A percentile compares a stretch with the other conserved stretches of the same genome.
These are phyloP conservation scores for Exophiala calicioides DNA, from an alignment of 2,329 filamentous ascomycete species.

Conservation along the genomic window DNA sequence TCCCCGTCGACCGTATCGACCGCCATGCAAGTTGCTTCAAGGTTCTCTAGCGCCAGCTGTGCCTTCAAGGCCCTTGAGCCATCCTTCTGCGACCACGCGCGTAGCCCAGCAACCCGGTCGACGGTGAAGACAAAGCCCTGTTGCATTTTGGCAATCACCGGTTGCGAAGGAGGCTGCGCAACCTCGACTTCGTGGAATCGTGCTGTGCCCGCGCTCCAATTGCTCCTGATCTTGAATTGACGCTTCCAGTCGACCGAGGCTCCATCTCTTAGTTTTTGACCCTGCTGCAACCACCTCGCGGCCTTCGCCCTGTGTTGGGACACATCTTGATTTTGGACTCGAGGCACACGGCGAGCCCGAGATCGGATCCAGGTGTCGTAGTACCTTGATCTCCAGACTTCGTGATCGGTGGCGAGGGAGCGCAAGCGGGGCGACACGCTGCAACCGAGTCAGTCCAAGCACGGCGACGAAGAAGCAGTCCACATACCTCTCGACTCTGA, in stretches of 20 bases:
- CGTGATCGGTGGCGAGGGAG: conserved; percentile 73
- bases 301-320: conserved; percentile 54
- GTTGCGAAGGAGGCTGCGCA: conserved; percentile 55
- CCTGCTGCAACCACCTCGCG: conserved; percentile 64
- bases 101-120: conserved; percentile 67
- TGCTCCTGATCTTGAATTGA: conserved; percentile 84
- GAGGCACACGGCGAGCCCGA: conserved; percentile 13
- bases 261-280: conserved; percentile 55
- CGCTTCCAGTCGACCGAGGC: conserved; percentile 74
- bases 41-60: conserved; percentile 36
- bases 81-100: conserved; percentile 72
- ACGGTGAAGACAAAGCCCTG: conserved; percentile 77
- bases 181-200: conserved; percentile 76
- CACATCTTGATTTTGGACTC: conserved; percentile 25
- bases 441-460: conserved; percentile 39
- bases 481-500: conserved; percentile 61
- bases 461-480: neutral
- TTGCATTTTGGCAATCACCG: conserved; percentile 72
- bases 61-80: conserved; percentile 61
- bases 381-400: conserved; percentile 89
- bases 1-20: conserved; percentile 56
- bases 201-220: conserved; percentile 84
- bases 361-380: conserved; percentile 64
- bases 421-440: conserved; percentile 75
- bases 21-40: conserved; percentile 63